phyloP scores from a whole-genome alignment of 202 grass and related monocot genomes.

The Zizania palustris region DNA sequence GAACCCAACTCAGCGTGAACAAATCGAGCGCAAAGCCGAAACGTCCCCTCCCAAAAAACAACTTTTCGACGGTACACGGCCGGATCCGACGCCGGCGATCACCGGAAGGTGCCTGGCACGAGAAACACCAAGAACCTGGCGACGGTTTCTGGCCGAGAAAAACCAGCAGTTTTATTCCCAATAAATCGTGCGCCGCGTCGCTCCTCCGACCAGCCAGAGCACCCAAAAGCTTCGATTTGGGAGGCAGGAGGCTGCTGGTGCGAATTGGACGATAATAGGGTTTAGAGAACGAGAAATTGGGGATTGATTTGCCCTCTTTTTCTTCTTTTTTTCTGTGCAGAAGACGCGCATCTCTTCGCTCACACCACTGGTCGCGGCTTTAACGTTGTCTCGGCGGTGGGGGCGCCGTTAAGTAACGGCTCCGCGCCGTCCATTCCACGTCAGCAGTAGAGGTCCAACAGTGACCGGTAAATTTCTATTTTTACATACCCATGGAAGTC shows the following conservation, averaged over 20 bases:
- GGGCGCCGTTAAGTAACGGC: slow-evolving; percentile 46
- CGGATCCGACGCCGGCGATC: slow-evolving; percentile 50
- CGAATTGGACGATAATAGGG: slow-evolving; percentile 33
- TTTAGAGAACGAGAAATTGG: slow-evolving; percentile 36
- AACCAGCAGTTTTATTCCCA: neutral
- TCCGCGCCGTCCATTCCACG: slow-evolving; percentile 28
- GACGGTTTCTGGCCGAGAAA: neutral
- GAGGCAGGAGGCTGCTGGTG: neutral
- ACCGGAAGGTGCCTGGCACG: neutral
- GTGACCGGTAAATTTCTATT: neutral
- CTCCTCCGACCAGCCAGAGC: neutral
- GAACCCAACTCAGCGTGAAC: slow-evolving; percentile 15
- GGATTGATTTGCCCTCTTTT: neutral
- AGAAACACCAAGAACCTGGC: neutral
- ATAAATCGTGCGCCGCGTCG: neutral
- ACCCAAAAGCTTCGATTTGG: neutral
- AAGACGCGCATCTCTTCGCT: neutral
- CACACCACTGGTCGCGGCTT: neutral
- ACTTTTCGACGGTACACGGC: neutral
- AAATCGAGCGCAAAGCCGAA: slow-evolving; percentile 19
- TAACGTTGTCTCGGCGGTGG: neutral
- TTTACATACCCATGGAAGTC: no score
- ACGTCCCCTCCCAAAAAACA: neutral
- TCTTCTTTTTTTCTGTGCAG: neutral
- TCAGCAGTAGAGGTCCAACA: neutral